Conservation (phyloP, 2,329 filamentous ascomycete genomes). For the Monosporascus sp. region DNA sequence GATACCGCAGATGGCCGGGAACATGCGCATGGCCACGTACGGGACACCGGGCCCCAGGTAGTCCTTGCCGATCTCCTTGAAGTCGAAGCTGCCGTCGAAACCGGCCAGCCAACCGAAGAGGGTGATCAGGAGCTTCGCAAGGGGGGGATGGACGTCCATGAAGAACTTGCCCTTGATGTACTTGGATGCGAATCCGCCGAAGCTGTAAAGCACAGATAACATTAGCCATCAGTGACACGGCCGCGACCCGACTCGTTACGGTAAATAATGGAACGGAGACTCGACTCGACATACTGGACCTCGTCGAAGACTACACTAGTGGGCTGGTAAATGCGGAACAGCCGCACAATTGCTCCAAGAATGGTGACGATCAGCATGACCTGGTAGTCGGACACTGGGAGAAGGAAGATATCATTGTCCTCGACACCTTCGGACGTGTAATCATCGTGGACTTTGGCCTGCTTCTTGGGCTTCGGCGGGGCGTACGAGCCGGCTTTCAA, state of each 20-base stretch:
- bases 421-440: constrained; percentile 75
- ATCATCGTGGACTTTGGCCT: constrained; percentile 38
- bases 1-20: constrained; percentile 85
- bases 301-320: constrained; percentile 97
- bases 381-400: constrained; percentile 80
- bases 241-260: background rate
- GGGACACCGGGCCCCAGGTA: constrained; percentile 92
- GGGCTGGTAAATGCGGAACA: constrained; percentile 95
- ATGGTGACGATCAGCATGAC: constrained; percentile 67
- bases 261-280: background rate
- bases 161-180: constrained; percentile 99
- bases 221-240: constrained; percentile 6
- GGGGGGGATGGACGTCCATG: constrained; percentile 98
- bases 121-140: constrained; percentile 95
- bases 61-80: constrained; percentile 99
- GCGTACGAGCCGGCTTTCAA: constrained; percentile 23
- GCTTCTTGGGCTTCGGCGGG: constrained; percentile 22
- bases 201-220: constrained; percentile 49
- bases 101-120: constrained; percentile 91
- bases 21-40: constrained; percentile 94
- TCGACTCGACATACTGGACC: constrained; percentile 73
- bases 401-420: constrained; percentile 87
- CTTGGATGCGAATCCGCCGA: constrained; percentile 95
- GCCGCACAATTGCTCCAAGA: constrained; percentile 70
- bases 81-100: constrained; percentile 93